Percentiles rank a stretch among this genome's conserved stretches.
phyloP scores from a whole-genome alignment of 495 filamentous ascomycete genomes.

The Hypoxylon fragiforme region DNA sequence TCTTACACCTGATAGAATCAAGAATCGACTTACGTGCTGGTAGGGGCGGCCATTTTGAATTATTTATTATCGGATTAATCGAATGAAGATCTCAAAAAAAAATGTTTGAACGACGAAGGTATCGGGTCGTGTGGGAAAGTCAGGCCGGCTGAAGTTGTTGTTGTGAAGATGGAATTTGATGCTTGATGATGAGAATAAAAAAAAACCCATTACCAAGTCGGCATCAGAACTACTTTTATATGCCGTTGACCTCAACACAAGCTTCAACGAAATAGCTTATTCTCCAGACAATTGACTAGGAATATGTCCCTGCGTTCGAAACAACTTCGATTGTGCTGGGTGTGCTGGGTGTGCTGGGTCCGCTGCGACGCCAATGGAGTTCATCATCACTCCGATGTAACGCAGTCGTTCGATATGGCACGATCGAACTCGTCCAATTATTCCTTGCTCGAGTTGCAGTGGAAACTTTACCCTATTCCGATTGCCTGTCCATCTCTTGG shows the following conservation, averaged over 20 bases:
- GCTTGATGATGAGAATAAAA: slow-evolving; percentile 19
- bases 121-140: slow-evolving; percentile 6
- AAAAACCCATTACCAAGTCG: neutral
- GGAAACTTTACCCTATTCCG: slow-evolving; percentile 8
- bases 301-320: slow-evolving; percentile 6
- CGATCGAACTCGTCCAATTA: slow-evolving; percentile 32
- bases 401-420: slow-evolving; percentile 39
- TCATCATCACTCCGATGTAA: slow-evolving; percentile 23
- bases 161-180: slow-evolving; percentile 25
- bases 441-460: slow-evolving; percentile 19
- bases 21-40: slow-evolving; percentile 26
- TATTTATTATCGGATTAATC: slow-evolving; percentile 14
- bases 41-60: slow-evolving; percentile 34
- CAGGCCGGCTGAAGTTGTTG: slow-evolving; percentile 39
- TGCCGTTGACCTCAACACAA: slow-evolving; percentile 1
- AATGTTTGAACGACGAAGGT: slow-evolving; percentile 2
- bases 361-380: slow-evolving; percentile 30
- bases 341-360: slow-evolving; percentile 13
- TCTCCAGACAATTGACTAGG: slow-evolving; percentile 18
- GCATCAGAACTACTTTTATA: slow-evolving; percentile 23
- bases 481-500: slow-evolving; percentile 7
- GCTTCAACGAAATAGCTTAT: slow-evolving; percentile 4
- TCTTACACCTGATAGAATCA: neutral
- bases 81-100: slow-evolving; percentile 28
- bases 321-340: slow-evolving; percentile 16